Evolutionary conservation across 345 rosid genomes (phyloP).

Genomic region (Salix caprea): DNA sequence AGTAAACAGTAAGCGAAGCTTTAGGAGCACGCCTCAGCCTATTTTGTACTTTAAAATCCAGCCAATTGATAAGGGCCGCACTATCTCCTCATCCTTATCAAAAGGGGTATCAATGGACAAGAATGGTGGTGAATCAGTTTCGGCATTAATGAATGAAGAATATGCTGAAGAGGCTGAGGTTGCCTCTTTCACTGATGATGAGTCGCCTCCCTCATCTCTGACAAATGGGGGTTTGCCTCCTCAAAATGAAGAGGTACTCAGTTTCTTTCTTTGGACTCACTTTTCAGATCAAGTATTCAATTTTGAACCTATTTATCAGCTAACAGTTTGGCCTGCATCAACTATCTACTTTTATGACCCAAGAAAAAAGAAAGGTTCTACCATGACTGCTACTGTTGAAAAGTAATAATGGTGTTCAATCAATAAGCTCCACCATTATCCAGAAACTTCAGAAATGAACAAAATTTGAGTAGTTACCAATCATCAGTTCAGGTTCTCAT

Average conservation of each 20-base stretch:
- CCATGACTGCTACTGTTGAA: too few species aligned
- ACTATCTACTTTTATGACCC: background rate
- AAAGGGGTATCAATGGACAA: slow-evolving; percentile 37
- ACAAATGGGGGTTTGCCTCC: slow-evolving; percentile 45
- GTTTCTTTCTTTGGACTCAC: background rate
- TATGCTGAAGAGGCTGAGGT: slow-evolving; percentile 76
- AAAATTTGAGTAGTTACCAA: background rate
- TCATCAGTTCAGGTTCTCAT: background rate
- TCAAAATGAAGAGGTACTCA: slow-evolving; percentile 44
- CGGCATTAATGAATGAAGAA: slow-evolving; percentile 70
- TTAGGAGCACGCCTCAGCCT: slow-evolving; percentile 67
- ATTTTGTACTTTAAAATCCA: slow-evolving; percentile 57
- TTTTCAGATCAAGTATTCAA: background rate
- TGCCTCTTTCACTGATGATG: slow-evolving; percentile 70
- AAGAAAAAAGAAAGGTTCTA: too few species aligned
- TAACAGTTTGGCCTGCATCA: background rate
- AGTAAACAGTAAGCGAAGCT: slow-evolving; percentile 72
- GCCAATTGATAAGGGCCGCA: slow-evolving; percentile 39
- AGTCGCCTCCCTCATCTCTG: slow-evolving; percentile 76
- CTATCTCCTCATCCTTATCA: slow-evolving; percentile 38
- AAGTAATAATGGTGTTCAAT: too few species aligned
- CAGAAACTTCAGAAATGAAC: background rate
- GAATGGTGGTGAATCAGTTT: slow-evolving; percentile 62
- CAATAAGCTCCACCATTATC: background rate
- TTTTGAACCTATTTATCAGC: background rate